phyloP scores from a whole-genome alignment of 2,329 filamentous ascomycete genomes.

The Clathrospora elynae region DNA sequence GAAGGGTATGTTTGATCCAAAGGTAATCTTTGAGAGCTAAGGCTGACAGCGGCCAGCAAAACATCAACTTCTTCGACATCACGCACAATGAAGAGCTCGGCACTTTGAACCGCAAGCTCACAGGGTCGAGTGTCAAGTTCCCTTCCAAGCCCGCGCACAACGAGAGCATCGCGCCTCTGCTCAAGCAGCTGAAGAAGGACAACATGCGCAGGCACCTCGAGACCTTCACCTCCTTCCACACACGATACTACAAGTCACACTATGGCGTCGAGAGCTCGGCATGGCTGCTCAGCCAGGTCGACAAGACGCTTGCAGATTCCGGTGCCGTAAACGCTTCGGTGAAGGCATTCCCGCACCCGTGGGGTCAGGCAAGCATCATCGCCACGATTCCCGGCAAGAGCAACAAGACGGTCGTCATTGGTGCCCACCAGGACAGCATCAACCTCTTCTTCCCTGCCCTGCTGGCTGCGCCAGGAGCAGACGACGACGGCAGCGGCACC shows the following conservation, averaged over 20 bases:
- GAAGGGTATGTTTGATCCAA: conserved; percentile 64
- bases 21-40: background rate
- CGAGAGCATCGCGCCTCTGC: conserved; percentile 68
- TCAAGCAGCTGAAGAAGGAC: conserved; percentile 71
- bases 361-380: conserved; percentile 90
- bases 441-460: conserved; percentile 88
- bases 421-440: conserved; percentile 81
- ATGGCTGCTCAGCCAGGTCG: conserved; percentile 81
- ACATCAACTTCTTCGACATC: conserved; percentile 92
- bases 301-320: conserved; percentile 70
- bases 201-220: conserved; percentile 80
- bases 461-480: conserved; percentile 86
- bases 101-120: conserved; percentile 39
- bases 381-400: conserved; percentile 86
- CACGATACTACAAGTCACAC: conserved; percentile 78
- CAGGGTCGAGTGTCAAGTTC: conserved; percentile 60
- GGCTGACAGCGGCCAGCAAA: conserved; percentile 63
- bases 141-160: conserved; percentile 70
- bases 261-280: conserved; percentile 82
- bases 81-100: conserved; percentile 74
- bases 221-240: conserved; percentile 78
- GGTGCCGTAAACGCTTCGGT: conserved; percentile 73
- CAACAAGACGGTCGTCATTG: conserved; percentile 84
- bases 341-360: conserved; percentile 76
- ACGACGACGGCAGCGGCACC: conserved; percentile 90